Evolutionary conservation across 1,284 basidiomycete genomes (phyloP).

Genomic region (Moniliophthora roreri): DNA sequence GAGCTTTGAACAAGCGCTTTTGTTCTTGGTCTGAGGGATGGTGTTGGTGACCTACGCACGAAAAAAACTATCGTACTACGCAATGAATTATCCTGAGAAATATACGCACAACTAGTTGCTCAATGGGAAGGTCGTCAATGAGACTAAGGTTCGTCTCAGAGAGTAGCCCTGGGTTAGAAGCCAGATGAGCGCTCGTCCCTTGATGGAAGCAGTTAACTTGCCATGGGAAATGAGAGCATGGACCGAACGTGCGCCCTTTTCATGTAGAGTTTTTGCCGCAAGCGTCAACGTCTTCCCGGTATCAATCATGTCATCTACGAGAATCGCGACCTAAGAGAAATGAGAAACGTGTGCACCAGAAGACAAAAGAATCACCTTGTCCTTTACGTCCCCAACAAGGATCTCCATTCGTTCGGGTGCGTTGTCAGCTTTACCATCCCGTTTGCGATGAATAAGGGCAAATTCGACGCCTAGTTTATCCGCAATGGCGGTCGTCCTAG

Average conservation of each 20-base stretch:
- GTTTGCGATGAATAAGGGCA: conserved; percentile 94
- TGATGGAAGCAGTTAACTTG: conserved; percentile 31
- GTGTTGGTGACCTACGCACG: conserved; percentile 41
- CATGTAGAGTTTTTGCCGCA: conserved; percentile 82
- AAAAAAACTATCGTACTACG: neutral
- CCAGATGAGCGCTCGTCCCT: conserved; percentile 3
- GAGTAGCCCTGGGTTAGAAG: conserved; percentile 64
- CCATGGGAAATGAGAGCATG: conserved; percentile 94
- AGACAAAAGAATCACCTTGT: conserved; percentile 62
- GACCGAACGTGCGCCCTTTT: conserved; percentile 87
- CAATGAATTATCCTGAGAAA: conserved; percentile 2
- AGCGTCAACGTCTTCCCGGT: conserved; percentile 87
- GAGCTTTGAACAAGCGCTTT: conserved; percentile 58
- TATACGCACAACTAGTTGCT: conserved; percentile 81
- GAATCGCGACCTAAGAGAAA: conserved; percentile 72
- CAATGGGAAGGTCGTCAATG: conserved; percentile 79
- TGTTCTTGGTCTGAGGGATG: conserved; percentile 44
- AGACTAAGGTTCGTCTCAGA: conserved; percentile 82
- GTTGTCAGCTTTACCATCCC: conserved; percentile 56
- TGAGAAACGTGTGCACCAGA: conserved; percentile 6
- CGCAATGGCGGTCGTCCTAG: conserved; percentile 89
- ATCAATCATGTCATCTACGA: conserved; percentile 99
- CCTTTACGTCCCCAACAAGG: conserved; percentile 94
- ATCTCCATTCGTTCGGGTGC: conserved; percentile 87
- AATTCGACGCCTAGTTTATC: conserved; percentile 97